Evolutionary conservation across 345 rosid species (phyloP), one percentile per base, ranked within the genome.

Genomic region (Trapa bicornis): DNA sequence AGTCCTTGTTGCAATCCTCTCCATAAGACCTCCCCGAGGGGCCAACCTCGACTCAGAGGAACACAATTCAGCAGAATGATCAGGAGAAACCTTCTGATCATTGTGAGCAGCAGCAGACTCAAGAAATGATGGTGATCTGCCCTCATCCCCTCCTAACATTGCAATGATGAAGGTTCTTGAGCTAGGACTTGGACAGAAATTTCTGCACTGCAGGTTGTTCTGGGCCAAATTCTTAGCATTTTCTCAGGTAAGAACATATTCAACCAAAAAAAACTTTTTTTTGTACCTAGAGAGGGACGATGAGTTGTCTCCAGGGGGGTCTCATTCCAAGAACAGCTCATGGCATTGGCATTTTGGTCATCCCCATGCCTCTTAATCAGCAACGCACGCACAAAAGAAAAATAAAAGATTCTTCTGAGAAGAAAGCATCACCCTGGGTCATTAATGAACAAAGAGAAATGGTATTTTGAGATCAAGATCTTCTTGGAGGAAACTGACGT

Each of bases 1-100:
- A 67, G 89, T 88, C 77, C 91, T 79, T 6, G 88, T 95, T 0
- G 99, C 97, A 50, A 92, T 80, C 68, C 99, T 84, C 68, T 92
- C 93, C 12, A 82, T 82, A 32, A 92, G 85, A 71, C 96, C 81
- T 67, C 85, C 90, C 45, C 92, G 86, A 5, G 74, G 77, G 73
- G 71, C 71, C 41, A 80, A 66, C 70, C 71, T 83, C 64, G 77
- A 86, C 74, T 82, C 89, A 3, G 78, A 66, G 54, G 71, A 69
- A 66, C 77, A 71, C 5, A 73, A 64, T 41, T 78, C 85, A 37
- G 60, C 68, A 45, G 72, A 65, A 41, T 50, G 79, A 76, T 58
- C 69, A 17, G 39, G 61, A 48, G 63, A 84, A 74, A 33, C 72
- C 85, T 45, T 71, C 80, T 14, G 65, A 69, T 70, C 82, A 35